These are phyloP conservation scores for Ceriops zippeliana DNA, from an alignment of 345 rosid species.

Conservation along the genomic window DNA sequence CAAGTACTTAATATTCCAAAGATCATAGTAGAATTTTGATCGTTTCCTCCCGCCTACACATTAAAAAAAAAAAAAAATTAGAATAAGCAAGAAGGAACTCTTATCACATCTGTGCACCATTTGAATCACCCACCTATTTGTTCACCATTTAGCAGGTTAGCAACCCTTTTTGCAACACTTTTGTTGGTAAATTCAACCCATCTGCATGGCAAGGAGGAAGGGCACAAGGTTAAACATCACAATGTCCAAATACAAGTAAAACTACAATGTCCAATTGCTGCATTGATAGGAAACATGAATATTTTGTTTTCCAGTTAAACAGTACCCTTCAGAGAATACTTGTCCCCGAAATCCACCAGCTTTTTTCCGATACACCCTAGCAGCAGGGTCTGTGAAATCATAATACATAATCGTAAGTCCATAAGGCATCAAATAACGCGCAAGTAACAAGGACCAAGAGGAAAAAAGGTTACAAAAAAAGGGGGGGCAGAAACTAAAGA, in stretches of 20 bases:
- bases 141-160: slow-evolving; percentile 84
- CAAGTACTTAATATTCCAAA: slow-evolving; percentile 93
- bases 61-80: background rate
- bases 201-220: slow-evolving; percentile 33
- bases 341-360: slow-evolving; percentile 54
- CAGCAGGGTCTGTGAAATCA: slow-evolving; percentile 45
- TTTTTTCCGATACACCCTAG: slow-evolving; percentile 31
- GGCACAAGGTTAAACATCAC: too few species aligned
- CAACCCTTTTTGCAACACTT: slow-evolving; percentile 71
- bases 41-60: slow-evolving; percentile 82
- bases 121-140: slow-evolving; percentile 53
- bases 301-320: slow-evolving; percentile 4
- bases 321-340: slow-evolving; percentile 79
- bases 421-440: background rate
- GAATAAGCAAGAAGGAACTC: background rate
- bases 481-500: background rate
- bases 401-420: background rate
- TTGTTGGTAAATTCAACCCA: slow-evolving; percentile 93
- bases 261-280: too few species aligned
- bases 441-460: background rate
- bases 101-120: background rate
- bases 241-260: too few species aligned
- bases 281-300: too few species aligned
- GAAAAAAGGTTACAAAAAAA: background rate
- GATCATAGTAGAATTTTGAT: slow-evolving; percentile 68